Evolutionary conservation across 345 rosid species (phyloP).

Genomic region (Ailanthus altissimus): DNA sequence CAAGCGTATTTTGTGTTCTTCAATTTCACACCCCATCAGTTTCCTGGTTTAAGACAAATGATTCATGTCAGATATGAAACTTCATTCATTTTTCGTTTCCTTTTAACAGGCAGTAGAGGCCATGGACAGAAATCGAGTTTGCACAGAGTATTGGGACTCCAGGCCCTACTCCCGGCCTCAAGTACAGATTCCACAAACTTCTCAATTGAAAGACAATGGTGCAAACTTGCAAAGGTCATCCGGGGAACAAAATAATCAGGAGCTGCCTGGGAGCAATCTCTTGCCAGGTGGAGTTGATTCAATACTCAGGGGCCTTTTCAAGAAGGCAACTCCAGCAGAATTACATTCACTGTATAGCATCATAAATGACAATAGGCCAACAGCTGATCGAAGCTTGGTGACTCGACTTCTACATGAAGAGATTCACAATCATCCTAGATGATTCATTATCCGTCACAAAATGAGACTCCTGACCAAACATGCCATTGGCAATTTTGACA

Average conservation of each 20-base stretch:
- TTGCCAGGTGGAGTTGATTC: slow-evolving; percentile 41
- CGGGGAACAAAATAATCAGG: slow-evolving; percentile 26
- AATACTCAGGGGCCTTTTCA: slow-evolving; percentile 52
- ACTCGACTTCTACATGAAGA: slow-evolving; percentile 58
- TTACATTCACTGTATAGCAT: slow-evolving; percentile 45
- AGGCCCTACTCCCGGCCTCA: slow-evolving; percentile 88
- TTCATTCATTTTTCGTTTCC: slow-evolving; percentile 9
- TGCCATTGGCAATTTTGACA: slow-evolving; percentile 16
- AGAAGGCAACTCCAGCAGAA: slow-evolving; percentile 77
- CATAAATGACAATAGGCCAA: slow-evolving; percentile 40
- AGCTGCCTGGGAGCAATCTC: slow-evolving; percentile 25
- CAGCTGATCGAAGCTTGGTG: slow-evolving; percentile 38
- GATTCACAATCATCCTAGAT: slow-evolving; percentile 50
- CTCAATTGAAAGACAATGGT: slow-evolving; percentile 34
- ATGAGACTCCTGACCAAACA: not conserved
- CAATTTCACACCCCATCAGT: not conserved
- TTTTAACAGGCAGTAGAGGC: slow-evolving; percentile 83
- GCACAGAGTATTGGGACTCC: slow-evolving; percentile 92
- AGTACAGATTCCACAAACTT: slow-evolving; percentile 60
- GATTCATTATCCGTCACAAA: slow-evolving; percentile 29
- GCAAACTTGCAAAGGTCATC: slow-evolving; percentile 24
- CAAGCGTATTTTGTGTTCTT: not conserved
- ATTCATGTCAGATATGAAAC: not conserved
- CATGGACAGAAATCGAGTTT: slow-evolving; percentile 75
- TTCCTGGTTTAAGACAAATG: not conserved